A percentile compares a stretch with the other conserved stretches of the same genome.
These are phyloP conservation scores for barley (Hordeum vulgare) DNA, from an alignment of 176 grass and related monocot species.

Conservation along the genomic window MorexV3_pseudomolecules_assembly NC_058524.1:109822020-109822519, in stretches of 20 bases:
- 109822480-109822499: slow-evolving; percentile 95
- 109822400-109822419: not conserved
- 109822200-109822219: not conserved
- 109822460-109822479: slow-evolving; percentile 96
- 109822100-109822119: not conserved
- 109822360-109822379: not conserved
- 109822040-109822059: not conserved
- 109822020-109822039: slow-evolving; percentile 21
- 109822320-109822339: not conserved
- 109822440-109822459: slow-evolving; percentile 95
- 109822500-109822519: slow-evolving; percentile 98
- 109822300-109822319: slow-evolving; percentile 69
- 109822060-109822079: not conserved
- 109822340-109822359: not conserved
- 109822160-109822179: not conserved
- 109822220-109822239: slow-evolving; percentile 31
- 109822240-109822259: slow-evolving; percentile 85
- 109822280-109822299: slow-evolving; percentile 86
- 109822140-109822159: slow-evolving; percentile 20
- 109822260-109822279: slow-evolving; percentile 73
- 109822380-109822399: not conserved
- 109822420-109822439: slow-evolving; percentile 10
- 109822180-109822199: not conserved
- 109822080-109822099: not conserved
- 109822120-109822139: not conserved